These are phyloP conservation scores for Cordyceps cicadae DNA, from an alignment of 2,329 filamentous ascomycete genomes.

Conservation along the genomic window DNA sequence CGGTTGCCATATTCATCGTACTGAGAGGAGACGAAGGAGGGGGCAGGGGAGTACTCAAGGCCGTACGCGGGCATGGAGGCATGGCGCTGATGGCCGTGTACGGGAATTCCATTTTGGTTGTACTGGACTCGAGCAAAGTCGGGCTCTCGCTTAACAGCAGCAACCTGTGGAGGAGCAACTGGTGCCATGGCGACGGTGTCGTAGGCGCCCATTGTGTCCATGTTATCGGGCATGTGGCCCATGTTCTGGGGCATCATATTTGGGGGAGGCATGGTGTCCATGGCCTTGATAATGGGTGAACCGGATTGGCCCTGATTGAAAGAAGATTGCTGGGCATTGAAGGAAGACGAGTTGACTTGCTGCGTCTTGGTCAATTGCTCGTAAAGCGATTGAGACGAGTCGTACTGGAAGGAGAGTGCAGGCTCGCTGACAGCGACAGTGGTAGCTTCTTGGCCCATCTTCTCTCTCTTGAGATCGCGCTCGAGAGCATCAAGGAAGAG, in stretches of 20 bases:
- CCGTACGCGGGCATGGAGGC: slow-evolving; percentile 95
- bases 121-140: slow-evolving; percentile 78
- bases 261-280: slow-evolving; percentile 90
- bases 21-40: slow-evolving; percentile 96
- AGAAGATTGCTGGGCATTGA: slow-evolving; percentile 64
- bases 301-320: slow-evolving; percentile 70
- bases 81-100: slow-evolving; percentile 84
- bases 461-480: slow-evolving; percentile 95
- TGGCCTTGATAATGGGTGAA: slow-evolving; percentile 81
- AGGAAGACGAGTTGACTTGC: slow-evolving; percentile 96
- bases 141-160: slow-evolving; percentile 78
- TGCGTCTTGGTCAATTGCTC: slow-evolving; percentile 99
- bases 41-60: slow-evolving; percentile 94
- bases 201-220: slow-evolving; percentile 68
- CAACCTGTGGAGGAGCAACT: slow-evolving; percentile 54
- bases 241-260: slow-evolving; percentile 61
- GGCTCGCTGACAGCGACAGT: slow-evolving; percentile 96
- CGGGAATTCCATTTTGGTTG: slow-evolving; percentile 82
- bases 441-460: slow-evolving; percentile 98
- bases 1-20: slow-evolving; percentile 97
- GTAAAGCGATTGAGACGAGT: slow-evolving; percentile 97
- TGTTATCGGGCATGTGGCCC: slow-evolving; percentile 51
- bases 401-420: slow-evolving; percentile 95
- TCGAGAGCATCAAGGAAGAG: slow-evolving; percentile 96
- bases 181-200: slow-evolving; percentile 62